A percentile compares a stretch with the other conserved stretches of the same genome.
These are phyloP conservation scores for Solidago caesia DNA, from an alignment of 129 eudicot species.

Conservation along the genomic window DNA sequence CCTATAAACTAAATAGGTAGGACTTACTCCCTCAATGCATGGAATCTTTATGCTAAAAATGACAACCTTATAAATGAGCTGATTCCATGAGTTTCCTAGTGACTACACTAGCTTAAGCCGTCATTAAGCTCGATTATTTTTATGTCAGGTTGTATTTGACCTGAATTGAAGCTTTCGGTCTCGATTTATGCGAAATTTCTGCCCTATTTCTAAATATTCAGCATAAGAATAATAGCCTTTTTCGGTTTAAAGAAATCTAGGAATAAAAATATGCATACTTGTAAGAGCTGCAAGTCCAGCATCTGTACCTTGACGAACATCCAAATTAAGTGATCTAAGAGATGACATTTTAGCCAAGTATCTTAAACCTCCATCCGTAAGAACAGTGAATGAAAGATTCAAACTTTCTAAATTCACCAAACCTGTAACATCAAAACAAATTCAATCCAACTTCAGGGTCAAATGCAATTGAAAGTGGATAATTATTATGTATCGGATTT, in stretches of 20 bases:
- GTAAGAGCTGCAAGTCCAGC: slow-evolving; percentile 88
- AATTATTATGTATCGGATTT: too few species aligned
- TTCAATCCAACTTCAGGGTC: background rate
- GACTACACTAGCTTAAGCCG: too few species aligned
- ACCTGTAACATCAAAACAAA: slow-evolving; percentile 38
- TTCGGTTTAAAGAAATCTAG: background rate
- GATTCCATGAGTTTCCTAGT: too few species aligned
- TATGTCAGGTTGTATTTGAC: too few species aligned
- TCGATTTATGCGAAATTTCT: too few species aligned
- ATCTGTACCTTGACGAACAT: slow-evolving; percentile 92
- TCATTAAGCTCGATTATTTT: too few species aligned
- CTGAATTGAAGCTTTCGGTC: too few species aligned
- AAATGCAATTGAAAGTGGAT: background rate
- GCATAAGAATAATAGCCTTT: background rate
- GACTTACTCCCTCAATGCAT: too few species aligned
- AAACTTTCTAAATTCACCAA: slow-evolving; percentile 72
- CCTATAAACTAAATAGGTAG: too few species aligned
- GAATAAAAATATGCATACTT: slow-evolving; percentile 44
- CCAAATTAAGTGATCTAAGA: slow-evolving; percentile 83
- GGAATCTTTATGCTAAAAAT: too few species aligned
- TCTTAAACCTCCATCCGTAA: slow-evolving; percentile 78
- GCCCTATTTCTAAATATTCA: too few species aligned
- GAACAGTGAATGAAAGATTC: slow-evolving; percentile 82
- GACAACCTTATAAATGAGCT: too few species aligned
- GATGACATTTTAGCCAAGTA: slow-evolving; percentile 64